Conservation (phyloP, 805 yeast species). For the Candida silvatica region DNA sequence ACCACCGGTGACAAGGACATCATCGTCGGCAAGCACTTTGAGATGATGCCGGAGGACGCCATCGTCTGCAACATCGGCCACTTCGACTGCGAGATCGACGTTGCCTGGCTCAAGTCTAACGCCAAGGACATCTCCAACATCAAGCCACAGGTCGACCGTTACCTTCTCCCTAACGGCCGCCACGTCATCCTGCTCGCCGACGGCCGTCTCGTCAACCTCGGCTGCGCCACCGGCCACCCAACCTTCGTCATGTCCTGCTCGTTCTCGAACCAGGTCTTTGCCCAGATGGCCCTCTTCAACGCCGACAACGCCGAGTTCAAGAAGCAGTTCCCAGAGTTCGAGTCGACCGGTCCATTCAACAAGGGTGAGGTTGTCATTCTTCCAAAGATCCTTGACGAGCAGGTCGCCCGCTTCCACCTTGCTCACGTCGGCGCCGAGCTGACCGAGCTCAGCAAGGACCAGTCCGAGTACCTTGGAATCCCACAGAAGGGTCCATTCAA, state of each 20-base stretch:
- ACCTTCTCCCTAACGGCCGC: constrained; percentile 77
- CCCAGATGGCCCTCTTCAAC: constrained; percentile 96
- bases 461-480: constrained; percentile 90
- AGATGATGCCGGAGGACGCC: constrained; percentile 96
- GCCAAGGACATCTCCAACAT: constrained; percentile 92
- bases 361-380: constrained; percentile 82
- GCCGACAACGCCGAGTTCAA: constrained; percentile 76
- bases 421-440: constrained; percentile 88
- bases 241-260: constrained; percentile 99
- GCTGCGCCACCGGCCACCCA: constrained; percentile 99
- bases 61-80: constrained; percentile 99
- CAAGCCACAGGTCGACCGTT: constrained; percentile 99
- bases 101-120: constrained; percentile 95
- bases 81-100: constrained; percentile 98
- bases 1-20: constrained; percentile 99
- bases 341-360: constrained; percentile 84
- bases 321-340: constrained; percentile 76
- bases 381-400: constrained; percentile 98
- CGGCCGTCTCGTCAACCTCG: constrained; percentile 98
- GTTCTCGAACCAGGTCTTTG: constrained; percentile 98
- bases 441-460: constrained; percentile 65
- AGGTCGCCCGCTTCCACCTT: constrained; percentile 95
- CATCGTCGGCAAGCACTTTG: constrained; percentile 82
- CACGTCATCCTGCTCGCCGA: constrained; percentile 95
- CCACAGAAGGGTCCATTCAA: constrained; percentile 95